Conservation (phyloP, 108 stramenopile genomes). For the Fragilaria radians region DNA sequence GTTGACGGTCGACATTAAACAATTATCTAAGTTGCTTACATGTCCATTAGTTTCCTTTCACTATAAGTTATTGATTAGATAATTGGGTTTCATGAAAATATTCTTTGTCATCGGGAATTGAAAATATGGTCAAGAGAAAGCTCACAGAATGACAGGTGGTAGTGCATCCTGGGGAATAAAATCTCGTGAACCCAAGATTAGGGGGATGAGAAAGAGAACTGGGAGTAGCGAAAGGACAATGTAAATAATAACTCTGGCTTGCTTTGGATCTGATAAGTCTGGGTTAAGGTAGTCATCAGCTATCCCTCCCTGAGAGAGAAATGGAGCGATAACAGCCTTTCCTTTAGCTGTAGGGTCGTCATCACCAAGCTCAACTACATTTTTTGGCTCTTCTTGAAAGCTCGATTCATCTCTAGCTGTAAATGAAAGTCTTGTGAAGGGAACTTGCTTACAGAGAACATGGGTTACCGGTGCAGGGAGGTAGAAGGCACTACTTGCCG, state of each 20-base stretch:
- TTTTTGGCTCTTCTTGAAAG: too few relatives aligned
- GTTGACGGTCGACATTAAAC: background rate
- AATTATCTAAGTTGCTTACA: background rate
- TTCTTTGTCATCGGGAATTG: too few relatives aligned
- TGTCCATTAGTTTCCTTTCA: background rate
- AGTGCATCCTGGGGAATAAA: constrained; percentile 70
- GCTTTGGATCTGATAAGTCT: constrained; percentile 77
- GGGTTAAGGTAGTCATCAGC: constrained; percentile 53
- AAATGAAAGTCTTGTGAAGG: too few relatives aligned
- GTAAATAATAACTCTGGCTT: constrained; percentile 78
- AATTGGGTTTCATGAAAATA: too few relatives aligned
- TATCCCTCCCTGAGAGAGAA: constrained; percentile 63
- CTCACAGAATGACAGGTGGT: constrained; percentile 66
- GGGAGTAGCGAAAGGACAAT: constrained; percentile 78
- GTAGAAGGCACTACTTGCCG: too few relatives aligned
- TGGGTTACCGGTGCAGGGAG: too few relatives aligned
- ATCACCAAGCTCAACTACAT: too few relatives aligned
- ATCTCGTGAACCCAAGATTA: constrained; percentile 86
- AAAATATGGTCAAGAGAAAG: too few relatives aligned
- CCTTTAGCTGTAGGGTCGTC: too few relatives aligned
- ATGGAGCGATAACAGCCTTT: constrained; percentile 36
- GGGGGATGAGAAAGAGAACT: constrained; percentile 75
- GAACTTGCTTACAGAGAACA: too few relatives aligned
- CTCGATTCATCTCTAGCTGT: too few relatives aligned
- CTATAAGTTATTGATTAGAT: too few relatives aligned